Evolutionary conservation across 768 basidiomycete genomes (phyloP).

Genomic region (Rhizopogon sp.): DNA sequence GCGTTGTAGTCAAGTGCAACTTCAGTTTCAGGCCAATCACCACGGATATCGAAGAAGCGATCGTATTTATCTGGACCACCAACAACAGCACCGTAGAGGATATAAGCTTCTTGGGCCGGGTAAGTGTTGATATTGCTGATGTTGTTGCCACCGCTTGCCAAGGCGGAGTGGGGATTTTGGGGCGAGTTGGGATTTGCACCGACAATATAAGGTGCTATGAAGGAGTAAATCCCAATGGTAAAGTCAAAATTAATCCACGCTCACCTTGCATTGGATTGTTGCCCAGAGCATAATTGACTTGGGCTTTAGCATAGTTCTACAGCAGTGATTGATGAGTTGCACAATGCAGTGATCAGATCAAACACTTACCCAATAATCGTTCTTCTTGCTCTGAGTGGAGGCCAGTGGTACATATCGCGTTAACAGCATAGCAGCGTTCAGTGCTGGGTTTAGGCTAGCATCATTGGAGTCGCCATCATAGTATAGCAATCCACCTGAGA

Average conservation of each 20-base stretch:
- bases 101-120: constrained; percentile 67
- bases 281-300: constrained; percentile 80
- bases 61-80: constrained; percentile 82
- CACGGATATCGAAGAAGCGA: constrained; percentile 78
- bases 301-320: constrained; percentile 68
- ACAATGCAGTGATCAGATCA: not conserved
- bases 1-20: constrained; percentile 90
- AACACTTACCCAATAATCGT: constrained; percentile 51
- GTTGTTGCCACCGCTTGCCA: constrained; percentile 80
- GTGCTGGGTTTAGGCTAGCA: constrained; percentile 78
- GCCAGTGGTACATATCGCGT: constrained; percentile 73
- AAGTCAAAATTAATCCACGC: constrained; percentile 10
- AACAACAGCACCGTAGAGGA: constrained; percentile 83
- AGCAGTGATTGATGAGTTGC: not conserved
- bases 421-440: constrained; percentile 84
- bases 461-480: constrained; percentile 81
- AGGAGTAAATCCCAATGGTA: not conserved
- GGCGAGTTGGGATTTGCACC: constrained; percentile 90
- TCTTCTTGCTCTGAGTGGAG: constrained; percentile 50
- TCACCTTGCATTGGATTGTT: constrained; percentile 85
- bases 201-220: constrained; percentile 56
- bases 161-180: constrained; percentile 83
- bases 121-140: constrained; percentile 64
- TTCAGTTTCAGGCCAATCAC: constrained; percentile 89
- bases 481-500: constrained; percentile 70